phyloP scores from a whole-genome alignment of 768 basidiomycete genomes.

The Tylopilus sp. region DNA sequence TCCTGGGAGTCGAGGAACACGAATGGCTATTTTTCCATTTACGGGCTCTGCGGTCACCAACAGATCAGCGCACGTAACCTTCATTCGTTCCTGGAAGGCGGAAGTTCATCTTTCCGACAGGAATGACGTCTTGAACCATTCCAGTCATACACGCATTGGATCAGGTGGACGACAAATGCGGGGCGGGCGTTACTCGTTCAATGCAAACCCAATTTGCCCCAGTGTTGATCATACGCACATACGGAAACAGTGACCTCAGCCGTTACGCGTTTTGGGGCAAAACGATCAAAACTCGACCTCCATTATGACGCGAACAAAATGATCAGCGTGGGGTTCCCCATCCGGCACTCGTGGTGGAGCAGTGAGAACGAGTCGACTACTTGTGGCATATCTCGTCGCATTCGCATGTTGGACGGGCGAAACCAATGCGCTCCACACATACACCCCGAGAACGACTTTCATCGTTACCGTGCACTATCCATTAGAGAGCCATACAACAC shows the following conservation, averaged over 20 bases:
- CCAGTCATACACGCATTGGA: not conserved
- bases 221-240: conserved; percentile 4
- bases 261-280: not conserved
- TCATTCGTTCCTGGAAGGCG: not conserved
- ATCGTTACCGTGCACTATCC: not conserved
- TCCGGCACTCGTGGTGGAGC: conserved; percentile 10
- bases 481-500: conserved; percentile 12
- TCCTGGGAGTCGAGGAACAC: not conserved
- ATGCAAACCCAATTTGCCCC: not conserved
- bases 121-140: conserved; percentile 8
- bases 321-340: conserved; percentile 10
- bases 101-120: not conserved
- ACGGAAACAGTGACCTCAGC: conserved; percentile 8
- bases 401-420: conserved; percentile 16
- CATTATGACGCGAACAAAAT: conserved; percentile 6
- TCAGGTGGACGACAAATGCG: conserved; percentile 4
- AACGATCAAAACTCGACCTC: conserved; percentile 5
- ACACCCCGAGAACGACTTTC: conserved; percentile 6
- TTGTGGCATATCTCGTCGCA: conserved; percentile 16
- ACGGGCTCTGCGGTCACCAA: not conserved
- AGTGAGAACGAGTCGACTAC: not conserved
- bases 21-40: not conserved
- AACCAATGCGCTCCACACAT: not conserved
- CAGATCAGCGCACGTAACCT: not conserved
- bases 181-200: not conserved